These are phyloP conservation scores for Auriscalpium vulgare DNA, from an alignment of 768 basidiomycete species.

Conservation along the genomic window DNA sequence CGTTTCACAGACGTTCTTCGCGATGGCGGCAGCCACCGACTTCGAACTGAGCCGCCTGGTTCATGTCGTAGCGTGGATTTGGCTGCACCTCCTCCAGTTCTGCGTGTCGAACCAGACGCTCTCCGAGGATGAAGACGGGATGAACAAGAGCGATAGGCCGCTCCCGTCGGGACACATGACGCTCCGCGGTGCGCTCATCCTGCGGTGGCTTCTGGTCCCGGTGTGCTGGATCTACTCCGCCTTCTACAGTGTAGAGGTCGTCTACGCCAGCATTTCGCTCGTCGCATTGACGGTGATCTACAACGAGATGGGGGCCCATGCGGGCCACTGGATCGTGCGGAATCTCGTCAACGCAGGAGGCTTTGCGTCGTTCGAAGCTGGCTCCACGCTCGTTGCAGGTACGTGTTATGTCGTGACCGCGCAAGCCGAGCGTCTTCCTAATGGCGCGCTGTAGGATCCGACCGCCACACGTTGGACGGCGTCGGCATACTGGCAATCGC, in stretches of 20 bases:
- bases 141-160: constrained; percentile 26
- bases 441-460: not conserved
- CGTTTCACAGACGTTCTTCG: constrained; percentile 9
- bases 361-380: constrained; percentile 30
- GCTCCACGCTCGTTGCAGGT: constrained; percentile 31
- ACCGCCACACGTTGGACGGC: constrained; percentile 16
- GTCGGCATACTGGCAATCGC: constrained; percentile 25
- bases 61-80: constrained; percentile 21
- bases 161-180: constrained; percentile 25
- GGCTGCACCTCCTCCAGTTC: constrained; percentile 25
- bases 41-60: constrained; percentile 4
- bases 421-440: not conserved
- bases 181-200: constrained; percentile 7
- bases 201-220: constrained; percentile 24
- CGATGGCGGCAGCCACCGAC: constrained; percentile 10
- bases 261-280: constrained; percentile 12
- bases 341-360: constrained; percentile 30
- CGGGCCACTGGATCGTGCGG: constrained; percentile 27
- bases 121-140: constrained; percentile 19
- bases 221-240: constrained; percentile 19
- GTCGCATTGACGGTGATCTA: constrained; percentile 16
- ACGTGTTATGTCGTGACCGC: constrained; percentile 6
- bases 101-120: constrained; percentile 25
- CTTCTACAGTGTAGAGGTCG: constrained; percentile 9
- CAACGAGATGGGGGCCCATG: constrained; percentile 18